Percentiles rank a stretch among this genome's conserved stretches.
phyloP scores from a whole-genome alignment of 495 filamentous ascomycete genomes.

The Neurospora sublineolata region DNA sequence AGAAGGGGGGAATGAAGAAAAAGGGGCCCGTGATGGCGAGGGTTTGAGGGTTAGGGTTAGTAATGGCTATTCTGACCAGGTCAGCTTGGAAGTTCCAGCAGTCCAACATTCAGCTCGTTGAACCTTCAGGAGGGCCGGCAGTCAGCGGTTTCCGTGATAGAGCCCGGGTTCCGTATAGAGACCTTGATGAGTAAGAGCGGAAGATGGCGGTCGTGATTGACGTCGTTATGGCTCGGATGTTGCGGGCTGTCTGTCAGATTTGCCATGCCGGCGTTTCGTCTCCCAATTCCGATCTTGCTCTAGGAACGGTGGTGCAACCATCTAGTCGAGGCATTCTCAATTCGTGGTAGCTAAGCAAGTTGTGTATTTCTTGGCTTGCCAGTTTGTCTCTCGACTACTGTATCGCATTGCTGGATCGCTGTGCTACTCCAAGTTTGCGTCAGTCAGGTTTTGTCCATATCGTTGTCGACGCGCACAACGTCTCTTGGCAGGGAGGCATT shows the following conservation, averaged over 20 bases:
- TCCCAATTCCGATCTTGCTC: not conserved
- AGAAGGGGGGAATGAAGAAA: not conserved
- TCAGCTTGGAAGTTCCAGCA: not conserved
- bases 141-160: not conserved
- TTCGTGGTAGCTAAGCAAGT: not conserved
- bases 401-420: not conserved
- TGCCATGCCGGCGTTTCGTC: not conserved
- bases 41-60: not conserved
- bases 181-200: not conserved
- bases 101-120: not conserved
- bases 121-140: not conserved
- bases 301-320: not conserved
- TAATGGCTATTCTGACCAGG: not conserved
- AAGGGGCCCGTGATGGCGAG: not conserved
- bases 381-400: not conserved
- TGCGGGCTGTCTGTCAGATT: not conserved
- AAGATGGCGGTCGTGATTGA: not conserved
- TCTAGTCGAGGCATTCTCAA: not conserved
- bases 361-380: not conserved
- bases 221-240: not conserved
- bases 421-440: not conserved
- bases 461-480: not conserved
- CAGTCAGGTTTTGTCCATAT: not conserved
- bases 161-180: not conserved
- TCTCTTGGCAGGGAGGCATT: not conserved